Conservation (phyloP, 345 rosid genomes). For the Arabidopsis arenosa region DNA sequence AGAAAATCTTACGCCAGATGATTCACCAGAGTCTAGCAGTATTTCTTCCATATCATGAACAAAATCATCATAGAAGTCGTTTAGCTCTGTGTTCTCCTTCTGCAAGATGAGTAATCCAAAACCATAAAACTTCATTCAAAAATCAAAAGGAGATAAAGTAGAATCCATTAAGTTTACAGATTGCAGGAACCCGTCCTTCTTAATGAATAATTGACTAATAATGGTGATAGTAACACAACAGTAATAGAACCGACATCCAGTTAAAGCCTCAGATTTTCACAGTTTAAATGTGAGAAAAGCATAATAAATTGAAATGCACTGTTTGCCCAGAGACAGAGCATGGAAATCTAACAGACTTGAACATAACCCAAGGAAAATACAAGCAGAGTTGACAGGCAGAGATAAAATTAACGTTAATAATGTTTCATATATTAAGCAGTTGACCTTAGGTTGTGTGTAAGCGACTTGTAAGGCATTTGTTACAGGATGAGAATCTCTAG, state of each 20-base stretch:
- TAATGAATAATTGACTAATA: slow-evolving; percentile 14
- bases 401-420: background rate
- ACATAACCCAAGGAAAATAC: slow-evolving; percentile 11
- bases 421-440: slow-evolving; percentile 28
- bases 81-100: slow-evolving; percentile 62
- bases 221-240: slow-evolving; percentile 8
- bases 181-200: background rate
- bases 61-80: slow-evolving; percentile 76
- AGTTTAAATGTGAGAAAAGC: slow-evolving; percentile 20
- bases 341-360: slow-evolving; percentile 7
- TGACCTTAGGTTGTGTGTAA: slow-evolving; percentile 60
- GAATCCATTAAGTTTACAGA: slow-evolving; percentile 7
- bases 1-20: slow-evolving; percentile 66
- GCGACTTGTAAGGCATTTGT: slow-evolving; percentile 47
- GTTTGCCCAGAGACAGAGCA: slow-evolving; percentile 20
- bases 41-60: slow-evolving; percentile 98
- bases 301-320: slow-evolving; percentile 20
- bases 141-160: slow-evolving; percentile 6
- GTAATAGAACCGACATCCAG: background rate
- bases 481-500: slow-evolving; percentile 40
- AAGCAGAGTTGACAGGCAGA: slow-evolving; percentile 18
- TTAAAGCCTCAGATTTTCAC: slow-evolving; percentile 19
- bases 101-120: slow-evolving; percentile 49
- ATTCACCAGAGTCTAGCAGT: slow-evolving; percentile 76
- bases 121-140: slow-evolving; percentile 35